These are phyloP conservation scores for Papiliotrema terrestris DNA, from an alignment of 1,284 basidiomycete species.

Conservation along the genomic window DNA sequence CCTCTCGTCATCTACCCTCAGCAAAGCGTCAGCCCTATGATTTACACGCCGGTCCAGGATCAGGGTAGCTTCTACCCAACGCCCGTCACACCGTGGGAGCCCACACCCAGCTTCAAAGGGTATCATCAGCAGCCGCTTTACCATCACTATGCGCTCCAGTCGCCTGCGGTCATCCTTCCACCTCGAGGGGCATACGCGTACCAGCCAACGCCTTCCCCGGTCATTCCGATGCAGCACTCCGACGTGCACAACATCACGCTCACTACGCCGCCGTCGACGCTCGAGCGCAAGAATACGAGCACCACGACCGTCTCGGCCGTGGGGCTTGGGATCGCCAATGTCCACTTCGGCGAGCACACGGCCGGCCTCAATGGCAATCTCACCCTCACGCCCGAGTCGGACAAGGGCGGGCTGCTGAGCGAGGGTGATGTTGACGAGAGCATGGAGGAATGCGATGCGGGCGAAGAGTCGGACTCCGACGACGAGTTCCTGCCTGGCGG, in stretches of 20 bases:
- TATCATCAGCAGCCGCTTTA: neutral
- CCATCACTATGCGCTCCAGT: neutral
- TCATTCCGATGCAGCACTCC: neutral
- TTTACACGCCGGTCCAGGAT: neutral
- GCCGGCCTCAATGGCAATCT: neutral
- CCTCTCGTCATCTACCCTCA: constrained; percentile 23
- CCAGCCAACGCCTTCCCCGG: neutral
- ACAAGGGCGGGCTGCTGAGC: too few relatives aligned
- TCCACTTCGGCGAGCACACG: constrained; percentile 21
- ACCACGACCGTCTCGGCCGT: constrained; percentile 24
- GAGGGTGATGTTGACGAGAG: constrained; percentile 11
- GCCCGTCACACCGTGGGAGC: neutral
- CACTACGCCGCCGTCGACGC: constrained; percentile 23
- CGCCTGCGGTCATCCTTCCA: neutral
- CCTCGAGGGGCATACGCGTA: too few relatives aligned
- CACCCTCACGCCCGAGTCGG: neutral
- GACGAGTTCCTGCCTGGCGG: constrained; percentile 31
- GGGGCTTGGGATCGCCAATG: constrained; percentile 41
- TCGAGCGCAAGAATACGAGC: constrained; percentile 12
- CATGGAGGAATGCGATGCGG: constrained; percentile 13
- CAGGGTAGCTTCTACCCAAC: neutral
- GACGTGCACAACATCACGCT: constrained; percentile 30
- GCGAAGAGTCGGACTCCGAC: constrained; percentile 26
- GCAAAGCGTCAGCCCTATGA: neutral
- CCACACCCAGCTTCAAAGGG: neutral